Conservation (phyloP, 75 land plant species). For the Pseudotsuga menziesii region DNA sequence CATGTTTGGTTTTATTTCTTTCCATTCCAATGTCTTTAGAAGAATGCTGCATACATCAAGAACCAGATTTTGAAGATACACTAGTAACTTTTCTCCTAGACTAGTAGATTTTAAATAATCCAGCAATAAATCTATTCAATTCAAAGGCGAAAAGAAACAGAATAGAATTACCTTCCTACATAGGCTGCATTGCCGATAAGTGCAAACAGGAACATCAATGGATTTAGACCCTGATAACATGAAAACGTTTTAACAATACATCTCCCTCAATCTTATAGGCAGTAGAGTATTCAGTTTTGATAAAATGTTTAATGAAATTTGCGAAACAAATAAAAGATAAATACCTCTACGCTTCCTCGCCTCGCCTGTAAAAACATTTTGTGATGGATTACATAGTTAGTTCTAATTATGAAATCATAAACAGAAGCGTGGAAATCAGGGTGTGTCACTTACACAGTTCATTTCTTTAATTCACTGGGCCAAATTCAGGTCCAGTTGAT, state of each 20-base stretch:
- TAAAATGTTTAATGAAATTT: background rate
- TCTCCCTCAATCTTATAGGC: background rate
- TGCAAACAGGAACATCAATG: slow-evolving; percentile 87
- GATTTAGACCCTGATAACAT: slow-evolving; percentile 71
- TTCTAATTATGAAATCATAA: too few species aligned
- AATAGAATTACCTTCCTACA: slow-evolving; percentile 61
- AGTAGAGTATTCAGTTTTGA: too few species aligned
- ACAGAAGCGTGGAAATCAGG: too few species aligned
- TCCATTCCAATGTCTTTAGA: slow-evolving; percentile 58
- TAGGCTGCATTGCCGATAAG: slow-evolving; percentile 76
- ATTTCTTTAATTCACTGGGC: too few species aligned
- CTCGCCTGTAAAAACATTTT: slow-evolving; percentile 31
- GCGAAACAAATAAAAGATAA: background rate
- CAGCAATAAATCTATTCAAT: background rate
- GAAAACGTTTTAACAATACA: background rate
- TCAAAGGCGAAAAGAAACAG: too few species aligned
- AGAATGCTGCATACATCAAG: slow-evolving; percentile 52
- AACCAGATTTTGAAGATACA: background rate
- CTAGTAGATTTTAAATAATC: background rate
- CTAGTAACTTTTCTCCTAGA: too few species aligned
- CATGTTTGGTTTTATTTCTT: slow-evolving; percentile 51
- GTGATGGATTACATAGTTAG: background rate
- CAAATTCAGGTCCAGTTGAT: too few species aligned
- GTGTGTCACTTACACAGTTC: too few species aligned
- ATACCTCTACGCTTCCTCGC: slow-evolving; percentile 70